phyloP scores from a whole-genome alignment of 2,329 filamentous ascomycete species.

The Gaeumannomyces sp. region DNA sequence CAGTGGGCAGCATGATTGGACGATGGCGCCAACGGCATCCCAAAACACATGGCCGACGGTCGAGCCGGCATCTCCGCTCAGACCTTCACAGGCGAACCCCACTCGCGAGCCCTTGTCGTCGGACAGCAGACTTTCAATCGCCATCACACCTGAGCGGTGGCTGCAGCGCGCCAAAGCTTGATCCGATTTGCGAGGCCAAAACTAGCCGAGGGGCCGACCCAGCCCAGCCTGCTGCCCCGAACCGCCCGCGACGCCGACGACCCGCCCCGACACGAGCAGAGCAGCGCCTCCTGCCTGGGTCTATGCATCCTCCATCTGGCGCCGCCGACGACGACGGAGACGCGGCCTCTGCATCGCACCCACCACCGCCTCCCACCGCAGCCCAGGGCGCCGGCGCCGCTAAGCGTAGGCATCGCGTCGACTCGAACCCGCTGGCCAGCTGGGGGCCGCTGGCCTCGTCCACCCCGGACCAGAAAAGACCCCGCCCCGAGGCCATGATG shows the following conservation, averaged over 20 bases:
- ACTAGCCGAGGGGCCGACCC: neutral
- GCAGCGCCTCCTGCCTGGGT: neutral
- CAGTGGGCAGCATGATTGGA: neutral
- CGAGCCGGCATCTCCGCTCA: neutral
- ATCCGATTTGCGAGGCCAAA: neutral
- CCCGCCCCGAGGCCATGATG: conserved; percentile 21
- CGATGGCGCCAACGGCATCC: neutral
- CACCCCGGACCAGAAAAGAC: conserved; percentile 24
- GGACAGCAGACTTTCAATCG: neutral
- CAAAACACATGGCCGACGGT: neutral
- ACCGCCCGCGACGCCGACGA: conserved; percentile 14
- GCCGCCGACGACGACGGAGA: conserved; percentile 11
- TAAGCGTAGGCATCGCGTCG: conserved; percentile 22
- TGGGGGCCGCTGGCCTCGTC: conserved; percentile 12
- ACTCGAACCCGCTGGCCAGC: conserved; percentile 18
- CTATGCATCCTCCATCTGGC: conserved; percentile 10
- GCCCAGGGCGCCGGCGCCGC: conserved; percentile 8
- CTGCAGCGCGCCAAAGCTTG: neutral
- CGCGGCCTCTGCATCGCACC: neutral
- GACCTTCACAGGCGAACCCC: neutral
- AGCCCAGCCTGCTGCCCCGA: conserved; percentile 20
- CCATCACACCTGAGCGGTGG: neutral
- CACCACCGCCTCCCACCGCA: neutral
- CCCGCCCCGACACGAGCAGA: neutral
- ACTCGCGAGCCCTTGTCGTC: neutral